Percentiles rank a stretch among this genome's conserved stretches.
phyloP scores from a whole-genome alignment of 805 yeast genomes.

The Starmerella stellata region DNA sequence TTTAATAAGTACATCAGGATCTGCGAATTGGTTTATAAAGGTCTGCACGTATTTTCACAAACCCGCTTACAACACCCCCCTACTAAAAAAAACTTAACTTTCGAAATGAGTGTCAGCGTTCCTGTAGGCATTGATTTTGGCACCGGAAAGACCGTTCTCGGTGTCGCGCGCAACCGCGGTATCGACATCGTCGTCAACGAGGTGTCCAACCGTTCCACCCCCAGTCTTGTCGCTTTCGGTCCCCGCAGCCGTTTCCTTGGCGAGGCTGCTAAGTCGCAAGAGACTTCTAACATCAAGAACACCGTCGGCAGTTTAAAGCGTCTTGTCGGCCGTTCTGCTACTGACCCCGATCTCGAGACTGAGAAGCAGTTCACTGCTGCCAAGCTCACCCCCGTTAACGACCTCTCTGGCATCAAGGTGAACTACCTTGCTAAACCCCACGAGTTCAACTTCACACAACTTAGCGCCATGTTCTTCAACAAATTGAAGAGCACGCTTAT shows the following conservation, averaged over 20 bases:
- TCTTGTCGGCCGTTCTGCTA: constrained; percentile 57
- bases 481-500: constrained; percentile 67
- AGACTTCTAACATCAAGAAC: constrained; percentile 88
- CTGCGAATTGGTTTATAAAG: too few species aligned
- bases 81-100: not conserved
- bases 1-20: too few species aligned
- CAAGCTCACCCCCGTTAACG: constrained; percentile 50
- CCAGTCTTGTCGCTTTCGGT: constrained; percentile 83
- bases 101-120: constrained; percentile 19
- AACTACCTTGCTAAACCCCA: constrained; percentile 61
- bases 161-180: constrained; percentile 91
- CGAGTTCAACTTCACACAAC: constrained; percentile 72
- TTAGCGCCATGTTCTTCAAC: constrained; percentile 86
- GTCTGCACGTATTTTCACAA: not conserved
- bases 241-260: constrained; percentile 77
- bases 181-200: constrained; percentile 96
- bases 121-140: constrained; percentile 92
- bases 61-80: not conserved
- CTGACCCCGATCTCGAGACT: constrained; percentile 56
- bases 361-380: constrained; percentile 64
- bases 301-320: constrained; percentile 91
- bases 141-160: constrained; percentile 81
- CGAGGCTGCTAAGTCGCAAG: constrained; percentile 90
- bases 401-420: constrained; percentile 70
- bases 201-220: constrained; percentile 94